These are phyloP conservation scores for Ogataea philodendri DNA, from an alignment of 805 yeast genomes.

Conservation along the genomic window DNA sequence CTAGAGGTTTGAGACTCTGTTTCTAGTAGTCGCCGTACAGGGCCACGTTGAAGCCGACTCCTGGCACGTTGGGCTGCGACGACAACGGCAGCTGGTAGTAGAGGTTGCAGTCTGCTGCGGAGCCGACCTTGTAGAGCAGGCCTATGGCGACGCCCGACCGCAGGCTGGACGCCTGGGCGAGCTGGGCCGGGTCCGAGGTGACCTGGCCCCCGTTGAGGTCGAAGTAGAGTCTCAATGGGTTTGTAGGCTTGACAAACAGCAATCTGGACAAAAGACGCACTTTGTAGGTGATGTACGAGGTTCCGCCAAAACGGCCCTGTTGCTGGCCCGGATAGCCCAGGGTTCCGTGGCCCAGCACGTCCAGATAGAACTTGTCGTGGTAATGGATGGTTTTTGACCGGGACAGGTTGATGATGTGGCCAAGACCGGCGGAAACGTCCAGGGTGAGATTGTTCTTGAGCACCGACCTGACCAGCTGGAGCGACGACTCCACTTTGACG, in stretches of 20 bases:
- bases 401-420: conserved; percentile 48
- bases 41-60: conserved; percentile 40
- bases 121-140: conserved; percentile 56
- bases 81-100: conserved; percentile 62
- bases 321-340: conserved; percentile 15
- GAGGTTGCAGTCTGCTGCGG: conserved; percentile 61
- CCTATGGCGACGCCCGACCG: conserved; percentile 47
- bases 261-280: conserved; percentile 49
- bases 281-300: conserved; percentile 30
- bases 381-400: conserved; percentile 46
- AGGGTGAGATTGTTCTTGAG: conserved; percentile 47
- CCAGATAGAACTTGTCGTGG: conserved; percentile 78
- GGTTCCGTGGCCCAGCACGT: conserved; percentile 26
- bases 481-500: conserved; percentile 36
- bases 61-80: conserved; percentile 50
- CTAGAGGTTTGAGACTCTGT: conserved; percentile 3
- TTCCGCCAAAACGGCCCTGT: conserved; percentile 19
- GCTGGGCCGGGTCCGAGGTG: conserved; percentile 26
- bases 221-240: conserved; percentile 60
- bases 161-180: conserved; percentile 15
- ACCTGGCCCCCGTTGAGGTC: conserved; percentile 68
- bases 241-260: conserved; percentile 48
- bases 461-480: conserved; percentile 39
- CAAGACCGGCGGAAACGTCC: conserved; percentile 50
- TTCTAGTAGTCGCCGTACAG: conserved; percentile 25